Percentiles rank a stretch among this genome's conserved stretches.
These are phyloP conservation scores for Aspergillus hiratsukae DNA, from an alignment of 2,329 filamentous ascomycete genomes.

Conservation along the genomic window DNA sequence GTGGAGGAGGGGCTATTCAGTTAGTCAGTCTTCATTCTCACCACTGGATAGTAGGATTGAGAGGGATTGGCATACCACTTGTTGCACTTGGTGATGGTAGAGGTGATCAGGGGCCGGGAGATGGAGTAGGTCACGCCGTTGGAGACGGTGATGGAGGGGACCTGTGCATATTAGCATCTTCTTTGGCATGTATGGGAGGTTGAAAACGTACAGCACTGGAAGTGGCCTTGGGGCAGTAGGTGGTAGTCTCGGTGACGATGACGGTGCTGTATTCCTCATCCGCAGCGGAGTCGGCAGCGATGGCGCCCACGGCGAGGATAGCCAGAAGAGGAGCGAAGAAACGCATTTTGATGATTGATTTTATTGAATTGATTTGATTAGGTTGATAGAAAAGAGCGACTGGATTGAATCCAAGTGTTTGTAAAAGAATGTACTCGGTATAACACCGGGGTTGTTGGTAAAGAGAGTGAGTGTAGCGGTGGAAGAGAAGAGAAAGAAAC, in stretches of 20 bases:
- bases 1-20: slow-evolving; percentile 15
- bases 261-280: slow-evolving; percentile 50
- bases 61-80: slow-evolving; percentile 32
- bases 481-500: slow-evolving; percentile 11
- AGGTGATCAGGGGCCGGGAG: slow-evolving; percentile 48
- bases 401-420: slow-evolving; percentile 6
- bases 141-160: slow-evolving; percentile 67
- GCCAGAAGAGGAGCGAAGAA: slow-evolving; percentile 40
- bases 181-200: neutral
- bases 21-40: neutral
- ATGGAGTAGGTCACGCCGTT: slow-evolving; percentile 64
- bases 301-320: slow-evolving; percentile 38
- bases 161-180: slow-evolving; percentile 31
- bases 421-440: slow-evolving; percentile 38
- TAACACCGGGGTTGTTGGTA: slow-evolving; percentile 39
- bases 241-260: slow-evolving; percentile 62
- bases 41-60: no score
- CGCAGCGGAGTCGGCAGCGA: slow-evolving; percentile 26
- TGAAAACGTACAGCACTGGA: slow-evolving; percentile 59
- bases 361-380: slow-evolving; percentile 10
- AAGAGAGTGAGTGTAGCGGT: slow-evolving; percentile 33
- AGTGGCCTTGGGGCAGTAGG: slow-evolving; percentile 68
- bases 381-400: slow-evolving; percentile 22
- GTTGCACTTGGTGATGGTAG: slow-evolving; percentile 49
- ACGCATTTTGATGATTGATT: slow-evolving; percentile 43